Evolutionary conservation across 805 yeast species (phyloP).

Genomic region (Sungouiella thailandica): DNA sequence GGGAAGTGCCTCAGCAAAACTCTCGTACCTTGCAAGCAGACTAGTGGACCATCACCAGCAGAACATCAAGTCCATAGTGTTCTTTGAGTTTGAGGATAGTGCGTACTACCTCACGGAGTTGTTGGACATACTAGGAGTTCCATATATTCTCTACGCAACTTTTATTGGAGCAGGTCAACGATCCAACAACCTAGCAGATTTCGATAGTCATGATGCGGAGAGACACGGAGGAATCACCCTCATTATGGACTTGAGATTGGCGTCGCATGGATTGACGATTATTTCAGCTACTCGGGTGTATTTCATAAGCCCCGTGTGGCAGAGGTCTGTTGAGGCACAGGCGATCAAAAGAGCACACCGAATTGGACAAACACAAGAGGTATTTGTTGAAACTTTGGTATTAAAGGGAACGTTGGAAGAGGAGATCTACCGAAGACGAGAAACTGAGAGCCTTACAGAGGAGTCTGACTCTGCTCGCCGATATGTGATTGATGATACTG

Average conservation of each 20-base stretch:
- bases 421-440: constrained; percentile 48
- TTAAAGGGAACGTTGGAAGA: constrained; percentile 62
- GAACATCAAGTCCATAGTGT: constrained; percentile 53
- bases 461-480: constrained; percentile 15
- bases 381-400: constrained; percentile 63
- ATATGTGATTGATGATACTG: constrained; percentile 54
- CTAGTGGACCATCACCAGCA: constrained; percentile 46
- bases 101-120: constrained; percentile 66
- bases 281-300: constrained; percentile 65
- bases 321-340: constrained; percentile 63
- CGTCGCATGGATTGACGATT: constrained; percentile 67
- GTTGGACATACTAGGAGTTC: constrained; percentile 55
- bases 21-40: constrained; percentile 54
- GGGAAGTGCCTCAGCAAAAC: constrained; percentile 64
- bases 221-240: constrained; percentile 45
- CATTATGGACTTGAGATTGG: constrained; percentile 62
- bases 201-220: constrained; percentile 34
- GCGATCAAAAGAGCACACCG: constrained; percentile 76
- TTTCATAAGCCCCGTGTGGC: constrained; percentile 72
- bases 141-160: constrained; percentile 61
- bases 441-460: constrained; percentile 3
- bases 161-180: constrained; percentile 48
- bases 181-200: constrained; percentile 47
- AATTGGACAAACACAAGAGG: constrained; percentile 64
- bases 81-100: constrained; percentile 67